A percentile compares a stretch with the other conserved stretches of the same genome.
Evolutionary conservation across 371 early-diverging fungal genomes (phyloP).

Genomic region (Rhizomucor miehei): DNA sequence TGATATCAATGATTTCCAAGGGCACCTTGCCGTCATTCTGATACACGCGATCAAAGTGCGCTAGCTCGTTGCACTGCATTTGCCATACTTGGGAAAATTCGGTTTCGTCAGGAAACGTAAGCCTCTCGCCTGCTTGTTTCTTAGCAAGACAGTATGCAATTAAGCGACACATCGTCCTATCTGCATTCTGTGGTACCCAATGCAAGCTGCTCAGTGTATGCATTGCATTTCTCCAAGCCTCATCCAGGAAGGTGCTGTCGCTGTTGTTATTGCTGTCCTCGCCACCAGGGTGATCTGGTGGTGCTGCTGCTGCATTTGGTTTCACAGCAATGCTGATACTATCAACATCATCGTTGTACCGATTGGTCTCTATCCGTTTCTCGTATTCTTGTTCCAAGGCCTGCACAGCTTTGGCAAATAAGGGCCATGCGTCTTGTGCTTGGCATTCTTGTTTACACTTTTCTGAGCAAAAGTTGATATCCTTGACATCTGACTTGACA

Average conservation of each 20-base stretch:
- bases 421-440: constrained; percentile 9
- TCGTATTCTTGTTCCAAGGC: constrained; percentile 10
- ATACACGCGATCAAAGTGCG: constrained; percentile 12
- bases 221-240: constrained; percentile 20
- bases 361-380: background rate
- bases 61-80: constrained; percentile 37
- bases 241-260: constrained; percentile 17
- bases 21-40: constrained; percentile 9
- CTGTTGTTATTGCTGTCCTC: background rate
- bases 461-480: constrained; percentile 33
- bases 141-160: constrained; percentile 28
- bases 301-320: constrained; percentile 9
- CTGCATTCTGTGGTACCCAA: constrained; percentile 17
- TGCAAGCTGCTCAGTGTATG: background rate
- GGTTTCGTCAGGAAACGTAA: background rate
- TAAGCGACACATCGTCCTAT: constrained; percentile 34
- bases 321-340: background rate
- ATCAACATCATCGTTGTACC: constrained; percentile 1
- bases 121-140: constrained; percentile 7
- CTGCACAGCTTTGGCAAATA: constrained; percentile 2
- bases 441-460: constrained; percentile 15
- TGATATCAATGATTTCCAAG: constrained; percentile 15
- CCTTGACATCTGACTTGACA: constrained; percentile 18
- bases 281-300: background rate
- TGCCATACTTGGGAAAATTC: constrained; percentile 18